Evolutionary conservation across 257 asterid species (phyloP), one percentile per base, ranked within the genome.

Genomic region (Echium plantagineum): DNA sequence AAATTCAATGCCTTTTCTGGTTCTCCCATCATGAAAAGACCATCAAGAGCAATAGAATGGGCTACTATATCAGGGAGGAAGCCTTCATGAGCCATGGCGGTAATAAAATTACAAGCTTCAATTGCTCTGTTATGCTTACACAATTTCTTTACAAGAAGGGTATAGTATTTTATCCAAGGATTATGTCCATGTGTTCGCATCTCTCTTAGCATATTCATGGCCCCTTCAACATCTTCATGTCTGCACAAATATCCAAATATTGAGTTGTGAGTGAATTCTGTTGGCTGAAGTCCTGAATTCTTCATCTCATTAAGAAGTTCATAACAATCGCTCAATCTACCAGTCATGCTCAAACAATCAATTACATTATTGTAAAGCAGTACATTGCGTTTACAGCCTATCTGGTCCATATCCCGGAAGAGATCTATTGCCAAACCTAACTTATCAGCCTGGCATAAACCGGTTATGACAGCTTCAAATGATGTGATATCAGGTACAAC

Each of bases 151-250:
- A 80, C 76, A 58, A 90, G 98, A 54, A 82, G 64, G 0, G 95
- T 83, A 54, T 82, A 81, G 70, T 88, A 53, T 73, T 87, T 90
- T 71, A 90, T 90, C 98, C 98, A 90, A 21, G 98, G 98, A 63
- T 71, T 81, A 59, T 81, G 80, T 72, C 98, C 95, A 58, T 69
- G 49, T 38, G 49, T 65, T 58, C 94, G 91, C 91, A 90, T 87
- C 73, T 80, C 87, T 77, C 66, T 79, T 63, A 87, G 62, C 58
- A 90, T 63, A 66, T 69, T 69, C 69, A 87, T 81, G 64, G 90
- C 89, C 46, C 80, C 85, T 52, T 24, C 68, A 62, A 73, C 78
- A 73, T 90, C 90, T 52, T 54, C 72, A 70, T 69, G 74, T 66
- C 82, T 75, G 63, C 98, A 90, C 58, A 87, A 76, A 83, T 94